Evolutionary conservation across 108 stramenopile genomes (phyloP).

Genomic region (Nannochloropsis gaditana): DNA sequence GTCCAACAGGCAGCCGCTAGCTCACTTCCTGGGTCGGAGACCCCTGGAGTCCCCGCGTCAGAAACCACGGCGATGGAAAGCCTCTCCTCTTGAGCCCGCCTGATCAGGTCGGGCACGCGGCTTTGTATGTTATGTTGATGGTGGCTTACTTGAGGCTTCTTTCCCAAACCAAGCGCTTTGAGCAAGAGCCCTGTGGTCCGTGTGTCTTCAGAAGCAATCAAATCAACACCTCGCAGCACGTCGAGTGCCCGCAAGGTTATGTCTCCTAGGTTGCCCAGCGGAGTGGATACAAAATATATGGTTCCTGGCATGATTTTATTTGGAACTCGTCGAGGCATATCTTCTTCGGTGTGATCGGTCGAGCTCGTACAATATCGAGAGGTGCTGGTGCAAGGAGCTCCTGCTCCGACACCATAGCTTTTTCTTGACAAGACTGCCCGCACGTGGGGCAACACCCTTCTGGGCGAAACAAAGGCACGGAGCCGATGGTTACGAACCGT

Average conservation of each 20-base stretch:
- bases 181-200: conserved; percentile 46
- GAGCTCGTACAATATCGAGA: no score
- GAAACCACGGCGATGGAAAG: conserved; percentile 44
- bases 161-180: conserved; percentile 42
- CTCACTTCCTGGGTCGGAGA: conserved; percentile 50
- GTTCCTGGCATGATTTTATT: conserved; percentile 22
- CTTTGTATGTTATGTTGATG: conserved; percentile 47
- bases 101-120: conserved; percentile 45
- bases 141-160: conserved; percentile 36
- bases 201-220: conserved; percentile 51
- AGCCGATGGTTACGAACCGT: no score
- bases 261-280: conserved; percentile 49
- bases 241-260: conserved; percentile 50
- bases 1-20: conserved; percentile 48
- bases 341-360: background rate
- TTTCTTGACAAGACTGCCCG: no score
- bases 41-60: conserved; percentile 49
- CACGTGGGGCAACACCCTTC: no score
- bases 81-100: conserved; percentile 25
- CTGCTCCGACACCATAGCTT: no score
- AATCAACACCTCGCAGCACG: conserved; percentile 42
- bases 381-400: no score
- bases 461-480: no score
- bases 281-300: conserved; percentile 48
- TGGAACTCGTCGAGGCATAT: background rate